Base-by-base conservation (phyloP, 805 yeast species). In the Yarrowia sp. region DNA sequence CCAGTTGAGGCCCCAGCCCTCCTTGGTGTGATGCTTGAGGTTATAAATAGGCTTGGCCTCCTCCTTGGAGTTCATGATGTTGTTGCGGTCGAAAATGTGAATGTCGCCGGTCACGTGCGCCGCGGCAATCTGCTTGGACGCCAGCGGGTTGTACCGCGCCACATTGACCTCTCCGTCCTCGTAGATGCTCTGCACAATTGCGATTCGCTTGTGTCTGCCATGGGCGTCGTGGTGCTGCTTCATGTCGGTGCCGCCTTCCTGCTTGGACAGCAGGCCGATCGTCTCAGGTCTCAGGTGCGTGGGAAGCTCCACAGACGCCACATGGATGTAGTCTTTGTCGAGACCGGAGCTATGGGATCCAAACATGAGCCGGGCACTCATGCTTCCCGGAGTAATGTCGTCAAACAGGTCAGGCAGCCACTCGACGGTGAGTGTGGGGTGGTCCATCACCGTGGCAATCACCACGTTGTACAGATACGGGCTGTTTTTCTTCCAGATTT, bases 1-100 rank as follows among this genome's bases (percentile, higher is more conserved):
- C 96, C 96, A 91, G 70, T 87, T 87, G 61, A 92, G 77, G 2
- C 88, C 90, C 74, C 82, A 86, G 0, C 96, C 96, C 72, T 88
- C 92, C 67, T 78, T 80, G 13, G 80, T 77, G 77, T 91, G 96
- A 58, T 64, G 73, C 56, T 69, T 70, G 44, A 73, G 71, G 20
- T 71, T 68, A 17, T 61, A 67, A 33, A 38, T 15, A n/a, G 72
- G 72, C 36, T 61, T 49, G 24, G 71, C 66, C 42, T 36, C 36
- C 19, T 71, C 64, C n/a, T 40, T 34, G 65, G 69, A 52, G 40
- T 67, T 67, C 34, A 67, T 64, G 67, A 66, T 61, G 38, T 70
- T 68, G 60, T 55, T 53, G 6, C 69, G 68, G 55, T 75, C 77
- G 40, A 73, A 74, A 12, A 79, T 68, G 55, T 74, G 74, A 19